These are phyloP conservation scores for Plantago coronopus DNA, from an alignment of 305 asterid genomes.

Conservation along the genomic window DNA sequence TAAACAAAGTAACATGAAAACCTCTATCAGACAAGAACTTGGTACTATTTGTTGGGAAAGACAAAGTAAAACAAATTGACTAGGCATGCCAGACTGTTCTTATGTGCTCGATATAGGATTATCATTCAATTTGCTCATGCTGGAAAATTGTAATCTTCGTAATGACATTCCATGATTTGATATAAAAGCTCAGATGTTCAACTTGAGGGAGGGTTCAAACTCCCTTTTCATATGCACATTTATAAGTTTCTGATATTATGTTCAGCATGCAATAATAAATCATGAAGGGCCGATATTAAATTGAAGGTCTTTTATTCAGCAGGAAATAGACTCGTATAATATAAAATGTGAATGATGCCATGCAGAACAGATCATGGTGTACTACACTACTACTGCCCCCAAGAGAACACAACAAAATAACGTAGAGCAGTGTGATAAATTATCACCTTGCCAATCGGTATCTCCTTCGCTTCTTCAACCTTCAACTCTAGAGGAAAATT, in stretches of 20 bases:
- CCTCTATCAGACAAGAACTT: neutral
- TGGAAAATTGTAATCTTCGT: too few relatives aligned
- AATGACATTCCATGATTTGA: too few relatives aligned
- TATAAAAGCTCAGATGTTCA: too few relatives aligned
- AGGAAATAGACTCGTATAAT: neutral
- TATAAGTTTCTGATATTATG: too few relatives aligned
- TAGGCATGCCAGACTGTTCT: neutral
- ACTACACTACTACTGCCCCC: neutral
- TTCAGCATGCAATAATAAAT: too few relatives aligned
- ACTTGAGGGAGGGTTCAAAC: too few relatives aligned
- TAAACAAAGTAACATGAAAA: slow-evolving; percentile 17
- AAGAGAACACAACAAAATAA: neutral
- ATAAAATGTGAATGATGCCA: neutral
- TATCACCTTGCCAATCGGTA: slow-evolving; percentile 67
- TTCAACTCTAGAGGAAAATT: slow-evolving; percentile 53
- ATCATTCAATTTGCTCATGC: too few relatives aligned
- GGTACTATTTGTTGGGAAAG: too few relatives aligned
- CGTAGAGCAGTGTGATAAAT: slow-evolving; percentile 16
- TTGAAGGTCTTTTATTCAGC: neutral
- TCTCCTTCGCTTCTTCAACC: slow-evolving; percentile 59
- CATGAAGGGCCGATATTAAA: neutral
- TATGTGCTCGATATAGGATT: too few relatives aligned
- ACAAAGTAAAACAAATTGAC: neutral
- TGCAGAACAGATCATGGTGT: neutral
- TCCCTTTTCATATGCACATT: too few relatives aligned